Evolutionary conservation across 129 eudicot species (phyloP).

Genomic region (Escallonia herrerae): DNA sequence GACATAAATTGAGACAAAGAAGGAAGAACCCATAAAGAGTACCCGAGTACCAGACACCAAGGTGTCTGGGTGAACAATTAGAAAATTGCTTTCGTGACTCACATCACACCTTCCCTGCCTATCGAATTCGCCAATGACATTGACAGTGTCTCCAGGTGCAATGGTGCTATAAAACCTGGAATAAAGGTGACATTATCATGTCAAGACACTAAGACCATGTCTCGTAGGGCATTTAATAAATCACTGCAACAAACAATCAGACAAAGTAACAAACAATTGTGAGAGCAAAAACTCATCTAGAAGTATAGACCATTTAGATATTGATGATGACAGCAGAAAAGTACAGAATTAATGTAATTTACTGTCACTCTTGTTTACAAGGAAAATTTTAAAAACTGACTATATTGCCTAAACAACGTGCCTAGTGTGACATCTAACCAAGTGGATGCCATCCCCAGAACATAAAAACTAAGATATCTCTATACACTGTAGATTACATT

Average conservation of each 20-base stretch:
- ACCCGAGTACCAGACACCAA: slow-evolving; percentile 98
- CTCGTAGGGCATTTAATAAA: background rate
- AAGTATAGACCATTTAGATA: no score
- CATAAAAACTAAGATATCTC: no score
- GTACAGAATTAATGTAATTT: no score
- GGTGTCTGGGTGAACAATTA: slow-evolving; percentile 80
- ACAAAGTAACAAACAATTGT: background rate
- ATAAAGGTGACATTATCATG: background rate
- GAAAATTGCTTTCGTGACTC: slow-evolving; percentile 55
- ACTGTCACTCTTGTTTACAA: no score
- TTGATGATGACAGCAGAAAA: no score
- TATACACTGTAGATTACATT: no score
- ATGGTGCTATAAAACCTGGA: slow-evolving; percentile 75
- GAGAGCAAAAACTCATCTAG: no score
- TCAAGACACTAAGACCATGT: background rate
- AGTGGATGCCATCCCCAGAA: no score
- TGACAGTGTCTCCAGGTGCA: slow-evolving; percentile 90
- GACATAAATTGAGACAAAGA: background rate
- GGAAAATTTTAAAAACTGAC: no score
- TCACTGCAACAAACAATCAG: background rate
- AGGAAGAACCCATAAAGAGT: slow-evolving; percentile 9
- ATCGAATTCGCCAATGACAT: slow-evolving; percentile 82
- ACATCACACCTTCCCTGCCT: slow-evolving; percentile 76
- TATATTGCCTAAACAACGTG: no score
- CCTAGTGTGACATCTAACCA: no score